Conservation (phyloP, 495 filamentous ascomycete genomes). For the Astrothelium subdiscretum region DNA sequence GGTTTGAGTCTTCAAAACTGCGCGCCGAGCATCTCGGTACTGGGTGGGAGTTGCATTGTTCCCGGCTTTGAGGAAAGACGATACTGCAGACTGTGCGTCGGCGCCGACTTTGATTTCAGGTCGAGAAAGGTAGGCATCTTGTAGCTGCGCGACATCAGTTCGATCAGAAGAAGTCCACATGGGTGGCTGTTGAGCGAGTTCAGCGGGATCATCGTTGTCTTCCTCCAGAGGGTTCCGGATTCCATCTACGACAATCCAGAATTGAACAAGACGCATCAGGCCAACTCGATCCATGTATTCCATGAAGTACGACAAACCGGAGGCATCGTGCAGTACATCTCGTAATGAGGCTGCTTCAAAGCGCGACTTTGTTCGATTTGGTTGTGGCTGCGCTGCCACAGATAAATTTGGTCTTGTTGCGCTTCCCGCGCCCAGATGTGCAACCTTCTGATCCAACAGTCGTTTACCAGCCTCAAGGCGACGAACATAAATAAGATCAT, state of each 20-base stretch:
- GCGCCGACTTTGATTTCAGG: slow-evolving; percentile 68
- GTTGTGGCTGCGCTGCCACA: slow-evolving; percentile 5
- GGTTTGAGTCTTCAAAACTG: slow-evolving; percentile 74
- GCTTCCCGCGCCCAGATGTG: slow-evolving; percentile 61
- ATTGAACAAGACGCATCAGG: slow-evolving; percentile 84
- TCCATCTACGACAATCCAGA: slow-evolving; percentile 97
- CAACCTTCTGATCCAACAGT: slow-evolving; percentile 80
- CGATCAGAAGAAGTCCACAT: slow-evolving; percentile 79
- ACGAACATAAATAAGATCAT: slow-evolving; percentile 75
- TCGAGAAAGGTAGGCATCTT: slow-evolving; percentile 74
- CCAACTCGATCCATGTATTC: slow-evolving; percentile 94
- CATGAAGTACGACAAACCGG: slow-evolving; percentile 96
- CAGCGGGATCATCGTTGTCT: slow-evolving; percentile 57
- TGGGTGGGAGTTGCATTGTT: slow-evolving; percentile 62
- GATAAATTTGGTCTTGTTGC: slow-evolving; percentile 31
- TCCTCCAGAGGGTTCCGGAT: slow-evolving; percentile 93
- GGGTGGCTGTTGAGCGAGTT: slow-evolving; percentile 49
- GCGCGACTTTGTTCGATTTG: slow-evolving; percentile 32
- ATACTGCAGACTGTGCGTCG: slow-evolving; percentile 55
- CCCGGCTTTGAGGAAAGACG: slow-evolving; percentile 66
- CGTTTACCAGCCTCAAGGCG: slow-evolving; percentile 85
- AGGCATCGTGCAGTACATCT: slow-evolving; percentile 75
- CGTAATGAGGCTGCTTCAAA: slow-evolving; percentile 61
- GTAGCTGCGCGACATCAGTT: slow-evolving; percentile 77
- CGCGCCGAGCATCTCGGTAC: slow-evolving; percentile 71